Evolutionary conservation across 2,329 filamentous ascomycete species (phyloP), one percentile per base, ranked within the genome.

Genomic region (Aspergillus melleus): DNA sequence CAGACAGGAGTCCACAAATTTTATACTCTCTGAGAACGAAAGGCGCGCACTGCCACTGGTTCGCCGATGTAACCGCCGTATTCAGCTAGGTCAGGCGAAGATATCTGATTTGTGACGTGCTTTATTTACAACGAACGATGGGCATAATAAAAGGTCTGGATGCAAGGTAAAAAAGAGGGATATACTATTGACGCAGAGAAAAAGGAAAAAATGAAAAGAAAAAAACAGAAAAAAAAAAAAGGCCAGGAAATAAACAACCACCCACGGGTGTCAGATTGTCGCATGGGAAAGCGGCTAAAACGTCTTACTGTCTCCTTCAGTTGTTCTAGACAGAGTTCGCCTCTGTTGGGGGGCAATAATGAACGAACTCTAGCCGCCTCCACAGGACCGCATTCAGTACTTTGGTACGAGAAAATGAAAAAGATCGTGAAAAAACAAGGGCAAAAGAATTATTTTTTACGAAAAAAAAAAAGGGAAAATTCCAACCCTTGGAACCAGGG

Each of bases 41-140:
- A 61, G 44, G 32, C 47, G 47, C 54, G 60, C 39, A 50, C 57
- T 56, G 44, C 53, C 52, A 53, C 61, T 60, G 59, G 59, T 51
- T 61, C 54, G 52, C 55, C 46, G 65, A 68, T 67, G 65, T 68
- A 68, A 64, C 66, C 61, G 61, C 57, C 26, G 49, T 55, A 57
- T 66, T 60, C 54, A 61, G 62, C 58, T 56, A 58, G 56, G 58
- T 63, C 66, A 65, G 61, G 63, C 58, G 59, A 63, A 59, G 60
- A 61, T 64, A 62, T 57, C 44, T 64, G 61, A 62, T 58, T 62
- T 52, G 59, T 59, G 59, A 59, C 61, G 61, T 63, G 62, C 54
- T 61, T 59, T 64, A 62, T 64, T 65, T 61, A 65, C 63, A 64
- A 64, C 63, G 57, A 55, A 62, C 52, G 52, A 66, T 60, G 54